These are phyloP conservation scores for Arachis stenosperma DNA, from an alignment of 306 rosid genomes.

Conservation along the genomic window DNA sequence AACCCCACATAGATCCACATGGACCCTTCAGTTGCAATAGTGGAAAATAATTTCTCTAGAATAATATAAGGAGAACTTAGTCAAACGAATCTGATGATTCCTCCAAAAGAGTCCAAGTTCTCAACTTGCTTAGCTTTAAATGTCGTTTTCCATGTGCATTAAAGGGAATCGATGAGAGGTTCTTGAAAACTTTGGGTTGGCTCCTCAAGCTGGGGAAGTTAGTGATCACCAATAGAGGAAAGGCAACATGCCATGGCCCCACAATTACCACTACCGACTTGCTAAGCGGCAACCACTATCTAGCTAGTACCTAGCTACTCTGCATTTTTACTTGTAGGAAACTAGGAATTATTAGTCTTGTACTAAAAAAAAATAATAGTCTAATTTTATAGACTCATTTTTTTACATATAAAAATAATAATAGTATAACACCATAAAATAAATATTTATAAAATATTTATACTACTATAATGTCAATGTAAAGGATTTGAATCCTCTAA, in stretches of 20 bases:
- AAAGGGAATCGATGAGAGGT: not conserved
- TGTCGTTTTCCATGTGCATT: not conserved
- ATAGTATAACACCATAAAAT: too few relatives aligned
- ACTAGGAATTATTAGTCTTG: not conserved
- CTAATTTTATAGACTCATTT: too few relatives aligned
- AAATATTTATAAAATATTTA: too few relatives aligned
- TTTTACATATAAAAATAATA: too few relatives aligned
- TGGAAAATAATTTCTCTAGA: not conserved
- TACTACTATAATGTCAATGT: too few relatives aligned
- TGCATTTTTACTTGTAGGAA: not conserved
- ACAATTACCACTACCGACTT: not conserved
- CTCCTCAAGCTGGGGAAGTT: conserved; percentile 58
- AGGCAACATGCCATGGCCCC: conserved; percentile 29
- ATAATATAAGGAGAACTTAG: conserved; percentile 3
- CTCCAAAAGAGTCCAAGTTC: not conserved
- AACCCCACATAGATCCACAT: conserved; percentile 59
- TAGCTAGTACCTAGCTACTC: not conserved
- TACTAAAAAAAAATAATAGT: too few relatives aligned
- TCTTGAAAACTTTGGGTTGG: conserved; percentile 44
- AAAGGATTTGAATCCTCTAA: too few relatives aligned
- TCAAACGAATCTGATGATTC: conserved; percentile 43
- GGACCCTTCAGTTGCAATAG: not conserved
- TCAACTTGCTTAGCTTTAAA: conserved; percentile 22
- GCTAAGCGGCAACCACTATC: not conserved
- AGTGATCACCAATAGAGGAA: not conserved